phyloP scores from a whole-genome alignment of 495 filamentous ascomycete species.

The Daldinia caldariorum region DNA sequence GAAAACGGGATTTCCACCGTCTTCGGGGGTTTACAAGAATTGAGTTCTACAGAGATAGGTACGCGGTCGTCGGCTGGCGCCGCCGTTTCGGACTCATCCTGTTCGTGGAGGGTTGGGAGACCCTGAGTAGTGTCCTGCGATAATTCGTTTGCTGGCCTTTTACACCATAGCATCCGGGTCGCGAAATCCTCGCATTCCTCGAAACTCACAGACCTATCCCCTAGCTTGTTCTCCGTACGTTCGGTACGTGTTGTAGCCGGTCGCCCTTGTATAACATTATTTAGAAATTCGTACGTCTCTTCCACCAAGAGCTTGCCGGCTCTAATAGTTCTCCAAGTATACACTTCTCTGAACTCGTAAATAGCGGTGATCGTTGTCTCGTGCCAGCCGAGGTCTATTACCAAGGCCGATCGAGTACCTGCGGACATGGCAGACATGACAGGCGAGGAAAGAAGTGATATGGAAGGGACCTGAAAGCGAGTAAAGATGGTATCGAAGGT shows the following conservation, averaged over 20 bases:
- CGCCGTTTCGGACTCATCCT: constrained; percentile 55
- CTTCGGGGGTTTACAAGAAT: constrained; percentile 55
- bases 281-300: constrained; percentile 73
- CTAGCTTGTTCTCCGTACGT: constrained; percentile 45
- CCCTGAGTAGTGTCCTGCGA: constrained; percentile 45
- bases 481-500: constrained; percentile 79
- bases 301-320: constrained; percentile 75
- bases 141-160: constrained; percentile 46
- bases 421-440: constrained; percentile 77
- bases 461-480: constrained; percentile 80
- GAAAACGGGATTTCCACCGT: constrained; percentile 72
- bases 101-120: constrained; percentile 59
- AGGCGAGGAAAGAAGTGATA: constrained; percentile 80
- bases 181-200: constrained; percentile 82
- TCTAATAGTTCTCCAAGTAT: constrained; percentile 71
- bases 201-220: constrained; percentile 61
- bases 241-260: constrained; percentile 30
- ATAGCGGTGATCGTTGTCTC: constrained; percentile 84
- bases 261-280: constrained; percentile 44
- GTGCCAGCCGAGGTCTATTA: constrained; percentile 91
- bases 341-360: constrained; percentile 88
- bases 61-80: constrained; percentile 44
- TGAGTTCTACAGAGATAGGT: constrained; percentile 60
- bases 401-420: constrained; percentile 79
- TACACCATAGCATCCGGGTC: constrained; percentile 81